These are phyloP conservation scores for Syncephalastrum racemosum DNA, from an alignment of 371 early-diverging fungal species.

Conservation along the genomic window DNA sequence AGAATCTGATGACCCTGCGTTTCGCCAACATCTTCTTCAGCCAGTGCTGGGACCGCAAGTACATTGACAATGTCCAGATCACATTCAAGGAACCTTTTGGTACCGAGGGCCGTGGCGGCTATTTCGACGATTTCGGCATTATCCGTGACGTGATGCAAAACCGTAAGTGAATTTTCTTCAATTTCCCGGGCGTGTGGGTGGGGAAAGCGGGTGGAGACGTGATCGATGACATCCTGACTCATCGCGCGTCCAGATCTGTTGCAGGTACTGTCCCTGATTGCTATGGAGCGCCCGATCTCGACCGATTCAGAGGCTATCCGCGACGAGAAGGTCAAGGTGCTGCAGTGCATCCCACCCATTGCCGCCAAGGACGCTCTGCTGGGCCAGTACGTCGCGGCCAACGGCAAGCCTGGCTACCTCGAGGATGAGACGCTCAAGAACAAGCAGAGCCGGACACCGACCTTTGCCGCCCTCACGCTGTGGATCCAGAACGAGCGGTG, in stretches of 20 bases:
- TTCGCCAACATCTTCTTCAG: conserved; percentile 95
- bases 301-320: conserved; percentile 89
- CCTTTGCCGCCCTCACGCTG: conserved; percentile 82
- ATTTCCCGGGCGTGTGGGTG: neutral
- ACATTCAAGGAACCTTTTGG: conserved; percentile 98
- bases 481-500: conserved; percentile 87
- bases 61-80: conserved; percentile 95
- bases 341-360: conserved; percentile 82
- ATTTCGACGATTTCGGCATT: conserved; percentile 99
- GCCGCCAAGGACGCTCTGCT: conserved; percentile 75
- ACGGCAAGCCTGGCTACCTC: conserved; percentile 82
- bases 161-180: conserved; percentile 47
- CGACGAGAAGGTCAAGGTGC: conserved; percentile 90
- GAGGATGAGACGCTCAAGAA: conserved; percentile 83
- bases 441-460: conserved; percentile 70
- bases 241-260: conserved; percentile 60
- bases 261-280: conserved; percentile 89
- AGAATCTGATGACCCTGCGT: conserved; percentile 91
- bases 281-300: conserved; percentile 91
- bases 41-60: conserved; percentile 88
- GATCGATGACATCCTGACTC: conserved; percentile 2
- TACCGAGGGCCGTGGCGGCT: conserved; percentile 98
- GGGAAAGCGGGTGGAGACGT: no score
- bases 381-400: conserved; percentile 86
- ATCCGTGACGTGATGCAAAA: conserved; percentile 99